Base-by-base conservation (phyloP, 306 rosid species). In the Castanea sativa region DNA sequence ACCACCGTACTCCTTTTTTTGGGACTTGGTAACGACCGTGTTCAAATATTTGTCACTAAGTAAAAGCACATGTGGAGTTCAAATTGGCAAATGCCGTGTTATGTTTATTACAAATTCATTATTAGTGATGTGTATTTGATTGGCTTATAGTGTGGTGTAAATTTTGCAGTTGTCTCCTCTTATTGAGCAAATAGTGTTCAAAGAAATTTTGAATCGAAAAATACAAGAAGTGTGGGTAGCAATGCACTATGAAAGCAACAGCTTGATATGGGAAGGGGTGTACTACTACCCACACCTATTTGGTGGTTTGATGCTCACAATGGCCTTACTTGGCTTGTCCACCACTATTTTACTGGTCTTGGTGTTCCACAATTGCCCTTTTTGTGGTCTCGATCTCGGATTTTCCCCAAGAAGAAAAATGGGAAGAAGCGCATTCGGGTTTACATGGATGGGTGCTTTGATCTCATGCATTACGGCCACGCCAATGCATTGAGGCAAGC, bases 401-500 rank as follows among this genome's bases (percentile, higher is more conserved):
- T 93, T 77, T 90, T 93, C 71, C 90, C 77, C 68, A 89, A 90
- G 85, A 93, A 86, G 91, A 96, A 78, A 84, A 74, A 78, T 1
- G 91, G 88, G 71, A 90, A 89, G 86, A 93, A 87, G 89, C 96
- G 90, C 29, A 79, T 91, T 80, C 92, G 99, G 60, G 98, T 96
- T 65, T 96, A 96, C 82, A 96, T 96, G 98, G 99, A 96, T 85
- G 99, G 99, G 0, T 96, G 99, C 80, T 96, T 96, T 80, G 99
- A 96, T 88, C 96, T 96, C 79, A 96, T 96, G 99, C 99, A 96
- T 85, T 96, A 91, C 68, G 99, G 99, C 23, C 99, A 96, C 77
- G 99, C 99, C 72, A 96, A 96, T 86, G 99, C 99, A 32, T 83
- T 96, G 83, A 90, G 99, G 86, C 99, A 96, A 85, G 99, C 99